Evolutionary conservation across 2,329 filamentous ascomycete species (phyloP), one percentile per base, ranked within the genome.

Genomic region (Gremmenia infestans): DNA sequence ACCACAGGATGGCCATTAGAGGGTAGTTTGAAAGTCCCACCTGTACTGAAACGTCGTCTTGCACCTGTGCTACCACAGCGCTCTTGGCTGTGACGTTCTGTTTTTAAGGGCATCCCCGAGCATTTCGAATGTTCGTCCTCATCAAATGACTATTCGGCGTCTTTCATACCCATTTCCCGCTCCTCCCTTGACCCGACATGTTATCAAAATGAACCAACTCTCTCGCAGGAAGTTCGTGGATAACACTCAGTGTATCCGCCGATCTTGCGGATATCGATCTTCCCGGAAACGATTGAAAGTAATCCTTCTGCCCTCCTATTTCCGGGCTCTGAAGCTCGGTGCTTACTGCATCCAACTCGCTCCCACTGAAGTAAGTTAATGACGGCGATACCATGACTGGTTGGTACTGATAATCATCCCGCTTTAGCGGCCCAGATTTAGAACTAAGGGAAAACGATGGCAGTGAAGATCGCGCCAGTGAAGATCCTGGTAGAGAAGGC

Each of bases 281-380:
- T 23, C 6, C 22, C 23, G 45, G 45, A 12, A 32, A 15, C 14
- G 45, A 14, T 22, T 47, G 19, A 12, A 47, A 47, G 25, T 25
- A 28, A 15, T 25, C 45, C 8, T 19, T n/a, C 23, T 23, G 14
- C 4, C 45, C 45, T 25, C 23, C 45, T 11, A 32, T 32, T 28
- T 47, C 45, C 5, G 45, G 45, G 14, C 45, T 47, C 23, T 28
- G 23, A 5, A 47, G 12, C 23, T 47, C 22, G 5, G 8, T 25
- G 45, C 23, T 32, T 14, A 47, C 23, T 7, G 56, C 53, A 12
- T 58, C 56, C 8, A 58, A 32, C 14, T 55, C 50, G 25, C 48
- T 52, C 25, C 48, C 50, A 39, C 22, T 47, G 19, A n/a, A 17
- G n/a, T 47, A 47, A 19, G 50, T 49, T 7, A 47, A 53, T 19